A percentile compares a stretch with the other conserved stretches of the same genome.
Evolutionary conservation across 2,329 filamentous ascomycete species (phyloP).

Genomic region (Colletotrichum sp.): DNA sequence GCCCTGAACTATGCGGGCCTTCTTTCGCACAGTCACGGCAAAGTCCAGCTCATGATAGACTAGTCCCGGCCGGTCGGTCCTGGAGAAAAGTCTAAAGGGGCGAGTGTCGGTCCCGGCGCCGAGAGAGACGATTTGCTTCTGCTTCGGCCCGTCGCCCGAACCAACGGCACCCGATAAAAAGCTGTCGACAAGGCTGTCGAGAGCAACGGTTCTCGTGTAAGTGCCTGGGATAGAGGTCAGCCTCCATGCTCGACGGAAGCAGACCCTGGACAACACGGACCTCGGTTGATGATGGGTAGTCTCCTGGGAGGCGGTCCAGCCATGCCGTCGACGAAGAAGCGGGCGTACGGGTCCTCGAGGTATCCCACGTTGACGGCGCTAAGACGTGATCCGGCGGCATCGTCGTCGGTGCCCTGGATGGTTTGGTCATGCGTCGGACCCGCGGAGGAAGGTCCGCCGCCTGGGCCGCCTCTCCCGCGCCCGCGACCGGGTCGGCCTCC

Average conservation of each 20-base stretch:
- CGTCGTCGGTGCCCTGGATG: conserved; percentile 88
- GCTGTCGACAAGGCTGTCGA: conserved; percentile 76
- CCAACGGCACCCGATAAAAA: conserved; percentile 62
- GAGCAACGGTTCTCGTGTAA: conserved; percentile 85
- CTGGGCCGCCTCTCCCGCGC: conserved; percentile 36
- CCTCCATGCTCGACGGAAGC: conserved; percentile 21
- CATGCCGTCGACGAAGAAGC: conserved; percentile 63
- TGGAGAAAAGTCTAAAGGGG: conserved; percentile 74
- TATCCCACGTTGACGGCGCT: conserved; percentile 90
- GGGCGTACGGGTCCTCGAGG: conserved; percentile 80
- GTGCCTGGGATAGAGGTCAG: conserved; percentile 64
- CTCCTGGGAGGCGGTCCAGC: conserved; percentile 62
- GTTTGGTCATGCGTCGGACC: conserved; percentile 66
- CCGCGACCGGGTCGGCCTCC: conserved; percentile 45
- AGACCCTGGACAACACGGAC: conserved; percentile 48
- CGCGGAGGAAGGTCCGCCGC: conserved; percentile 27
- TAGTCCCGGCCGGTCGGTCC: conserved; percentile 46
- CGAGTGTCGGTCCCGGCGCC: conserved; percentile 95
- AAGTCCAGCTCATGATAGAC: conserved; percentile 96
- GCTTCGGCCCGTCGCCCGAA: conserved; percentile 21
- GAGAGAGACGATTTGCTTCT: conserved; percentile 85
- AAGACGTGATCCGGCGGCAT: conserved; percentile 86
- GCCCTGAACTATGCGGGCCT: conserved; percentile 60
- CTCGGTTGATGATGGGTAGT: conserved; percentile 93
- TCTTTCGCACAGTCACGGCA: conserved; percentile 70